Percentiles rank a stretch among this genome's conserved stretches.
Evolutionary conservation across 1,139 yeast genomes (phyloP).

Genomic region (Saccharomyces pastorianus): DNA sequence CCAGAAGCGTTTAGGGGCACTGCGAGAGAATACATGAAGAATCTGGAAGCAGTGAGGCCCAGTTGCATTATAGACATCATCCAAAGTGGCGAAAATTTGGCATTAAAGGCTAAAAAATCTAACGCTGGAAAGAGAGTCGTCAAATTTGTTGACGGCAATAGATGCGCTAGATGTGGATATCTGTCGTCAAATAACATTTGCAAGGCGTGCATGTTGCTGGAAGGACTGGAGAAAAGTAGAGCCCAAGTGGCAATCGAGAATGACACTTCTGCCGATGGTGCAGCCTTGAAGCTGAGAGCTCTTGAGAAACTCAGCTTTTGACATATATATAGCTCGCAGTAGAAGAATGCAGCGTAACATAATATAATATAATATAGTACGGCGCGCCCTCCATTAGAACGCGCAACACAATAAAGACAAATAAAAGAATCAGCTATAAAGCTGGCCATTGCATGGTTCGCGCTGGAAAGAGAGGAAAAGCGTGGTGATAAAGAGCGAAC

Average conservation of each 20-base stretch:
- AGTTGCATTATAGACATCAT: conserved; percentile 91
- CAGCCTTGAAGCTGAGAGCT: conserved; percentile 59
- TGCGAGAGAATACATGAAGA: conserved; percentile 84
- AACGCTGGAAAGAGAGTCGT: conserved; percentile 23
- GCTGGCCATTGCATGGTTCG: background rate
- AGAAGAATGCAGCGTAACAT: too few relatives aligned
- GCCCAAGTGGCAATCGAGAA: conserved; percentile 52
- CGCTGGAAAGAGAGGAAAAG: background rate
- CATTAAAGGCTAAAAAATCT: conserved; percentile 47
- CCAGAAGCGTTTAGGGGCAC: conserved; percentile 99
- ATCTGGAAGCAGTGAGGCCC: conserved; percentile 83
- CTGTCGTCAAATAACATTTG: conserved; percentile 81
- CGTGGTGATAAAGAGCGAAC: background rate
- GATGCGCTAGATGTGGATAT: conserved; percentile 87
- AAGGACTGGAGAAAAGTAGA: conserved; percentile 72
- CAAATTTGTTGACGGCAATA: conserved; percentile 48
- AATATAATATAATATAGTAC: background rate
- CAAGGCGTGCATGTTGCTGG: conserved; percentile 84
- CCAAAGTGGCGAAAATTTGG: conserved; percentile 84
- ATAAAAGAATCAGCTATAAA: background rate
- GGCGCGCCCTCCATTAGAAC: background rate
- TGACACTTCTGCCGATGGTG: conserved; percentile 47
- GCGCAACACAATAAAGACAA: background rate
- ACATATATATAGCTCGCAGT: too few relatives aligned
- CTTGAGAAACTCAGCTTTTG: conserved; percentile 60